These are phyloP conservation scores for Aureobasidium sp. DNA, from an alignment of 2,329 filamentous ascomycete species.

Conservation along the genomic window DNA sequence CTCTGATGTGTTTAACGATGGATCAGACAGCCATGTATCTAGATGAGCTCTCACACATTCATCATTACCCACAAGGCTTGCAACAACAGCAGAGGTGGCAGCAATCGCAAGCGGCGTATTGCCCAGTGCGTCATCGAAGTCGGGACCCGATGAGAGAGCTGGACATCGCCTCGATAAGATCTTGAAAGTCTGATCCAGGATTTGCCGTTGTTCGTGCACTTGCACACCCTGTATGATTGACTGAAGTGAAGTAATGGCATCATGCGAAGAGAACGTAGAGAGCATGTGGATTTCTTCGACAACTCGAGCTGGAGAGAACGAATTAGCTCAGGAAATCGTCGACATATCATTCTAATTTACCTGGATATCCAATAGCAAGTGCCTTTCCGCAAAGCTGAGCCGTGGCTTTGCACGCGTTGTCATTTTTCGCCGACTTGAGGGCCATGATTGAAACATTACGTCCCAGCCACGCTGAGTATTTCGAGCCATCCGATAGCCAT, in stretches of 20 bases:
- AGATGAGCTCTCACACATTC: conserved; percentile 21
- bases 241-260: not conserved
- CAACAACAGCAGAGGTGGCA: conserved; percentile 18
- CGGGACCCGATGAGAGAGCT: not conserved
- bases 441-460: conserved; percentile 51
- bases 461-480: conserved; percentile 67
- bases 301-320: conserved; percentile 2
- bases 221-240: conserved; percentile 38
- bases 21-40: conserved; percentile 22
- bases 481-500: conserved; percentile 60
- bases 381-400: conserved; percentile 50
- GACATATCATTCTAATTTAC: conserved; percentile 36
- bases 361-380: conserved; percentile 65
- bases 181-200: conserved; percentile 31
- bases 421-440: conserved; percentile 32
- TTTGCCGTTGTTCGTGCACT: conserved; percentile 43
- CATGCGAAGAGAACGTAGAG: not conserved
- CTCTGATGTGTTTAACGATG: conserved; percentile 20
- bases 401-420: conserved; percentile 26
- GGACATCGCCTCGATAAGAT: conserved; percentile 22
- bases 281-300: conserved; percentile 13
- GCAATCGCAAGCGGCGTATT: conserved; percentile 9
- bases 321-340: not conserved
- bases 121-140: not conserved
- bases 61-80: conserved; percentile 15